Evolutionary conservation across 495 filamentous ascomycete species (phyloP), one percentile per base, ranked within the genome.

Genomic region (Talaromyces borbonicus): DNA sequence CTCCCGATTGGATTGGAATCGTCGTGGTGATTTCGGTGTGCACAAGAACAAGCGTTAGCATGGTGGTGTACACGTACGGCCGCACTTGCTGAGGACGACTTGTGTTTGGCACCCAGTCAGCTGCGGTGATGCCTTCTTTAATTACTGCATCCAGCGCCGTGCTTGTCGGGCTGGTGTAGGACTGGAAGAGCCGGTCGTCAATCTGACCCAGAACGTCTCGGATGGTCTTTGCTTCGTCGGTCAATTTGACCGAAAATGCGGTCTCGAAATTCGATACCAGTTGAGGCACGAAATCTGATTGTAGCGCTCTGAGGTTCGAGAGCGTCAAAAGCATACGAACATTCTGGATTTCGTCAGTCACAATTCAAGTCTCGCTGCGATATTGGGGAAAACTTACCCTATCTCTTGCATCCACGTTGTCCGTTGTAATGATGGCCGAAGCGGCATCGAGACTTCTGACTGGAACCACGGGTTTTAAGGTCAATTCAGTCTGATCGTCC

Each of bases 11-110:
- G 11, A 67, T 65, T 1, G 68, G 65, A 30, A 71, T 66, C 2
- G 87, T 95, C 4, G 89, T 94, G 26, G 78, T 81, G 14, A 97
- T 86, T 61, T 97, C 90, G 1, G 86, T 84, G 69, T 98, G 92
- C 6, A 94, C 80, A 30, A 90, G 75, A 0, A 97, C 92, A 23
- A 98, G 78, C 4, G 66, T 64, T 31, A 97, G 74, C 20, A 98
- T 75, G 2, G 83, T 77, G 44, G 81, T 80, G 70, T 96, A 96
- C 47, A 97, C 78, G 60, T 97, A 98, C 0, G 88, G 82, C 8
- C 77, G 76, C 3, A 89, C 88, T 56, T 88, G 79, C 11, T 72
- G 74, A 2, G 90, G 88, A 19, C 81, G 79, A 46, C 62, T 66
- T 8, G 73, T 66, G 0, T 68, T 51, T 0, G 86, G 84, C 1